A percentile compares a stretch with the other conserved stretches of the same genome.
These are phyloP conservation scores for Apophysomyces ossiformis DNA, from an alignment of 371 early-diverging fungal genomes.

Conservation along the genomic window DNA sequence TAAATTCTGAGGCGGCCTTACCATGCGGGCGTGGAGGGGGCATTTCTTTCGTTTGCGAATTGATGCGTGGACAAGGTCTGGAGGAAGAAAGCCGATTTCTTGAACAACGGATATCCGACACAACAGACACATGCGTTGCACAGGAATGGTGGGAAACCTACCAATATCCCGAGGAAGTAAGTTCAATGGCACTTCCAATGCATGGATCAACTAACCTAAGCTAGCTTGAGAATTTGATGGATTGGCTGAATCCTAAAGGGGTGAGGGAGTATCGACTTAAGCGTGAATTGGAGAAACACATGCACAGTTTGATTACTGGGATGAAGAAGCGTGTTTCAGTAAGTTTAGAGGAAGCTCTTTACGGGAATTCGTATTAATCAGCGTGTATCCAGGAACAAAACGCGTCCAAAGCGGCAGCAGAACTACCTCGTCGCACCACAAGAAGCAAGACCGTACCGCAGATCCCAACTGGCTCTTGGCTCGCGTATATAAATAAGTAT, in stretches of 20 bases:
- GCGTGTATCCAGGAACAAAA: slow-evolving; percentile 40
- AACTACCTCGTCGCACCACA: slow-evolving; percentile 52
- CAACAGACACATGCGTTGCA: neutral
- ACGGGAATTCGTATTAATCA: neutral
- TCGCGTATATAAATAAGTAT: slow-evolving; percentile 45
- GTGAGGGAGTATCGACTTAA: slow-evolving; percentile 67
- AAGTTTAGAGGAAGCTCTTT: neutral
- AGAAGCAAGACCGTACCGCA: slow-evolving; percentile 45
- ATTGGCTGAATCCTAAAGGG: slow-evolving; percentile 83
- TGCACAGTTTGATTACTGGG: slow-evolving; percentile 46
- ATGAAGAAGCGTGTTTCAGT: slow-evolving; percentile 49
- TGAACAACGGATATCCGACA: slow-evolving; percentile 26
- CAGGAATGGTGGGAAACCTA: slow-evolving; percentile 68
- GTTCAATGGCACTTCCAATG: neutral
- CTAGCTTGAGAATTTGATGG: slow-evolving; percentile 65
- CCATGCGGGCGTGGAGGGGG: slow-evolving; percentile 56
- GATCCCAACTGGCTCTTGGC: slow-evolving; percentile 42
- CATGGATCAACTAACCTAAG: neutral
- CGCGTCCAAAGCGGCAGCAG: slow-evolving; percentile 30
- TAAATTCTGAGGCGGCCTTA: slow-evolving; percentile 3
- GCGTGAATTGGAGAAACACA: slow-evolving; percentile 55
- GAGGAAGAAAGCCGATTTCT: slow-evolving; percentile 27
- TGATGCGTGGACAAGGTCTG: slow-evolving; percentile 39
- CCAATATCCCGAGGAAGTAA: slow-evolving; percentile 63
- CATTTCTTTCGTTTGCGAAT: slow-evolving; percentile 33